These are phyloP conservation scores for Salmacisia buchloeana DNA, from an alignment of 1,284 basidiomycete genomes.

Conservation along the genomic window DNA sequence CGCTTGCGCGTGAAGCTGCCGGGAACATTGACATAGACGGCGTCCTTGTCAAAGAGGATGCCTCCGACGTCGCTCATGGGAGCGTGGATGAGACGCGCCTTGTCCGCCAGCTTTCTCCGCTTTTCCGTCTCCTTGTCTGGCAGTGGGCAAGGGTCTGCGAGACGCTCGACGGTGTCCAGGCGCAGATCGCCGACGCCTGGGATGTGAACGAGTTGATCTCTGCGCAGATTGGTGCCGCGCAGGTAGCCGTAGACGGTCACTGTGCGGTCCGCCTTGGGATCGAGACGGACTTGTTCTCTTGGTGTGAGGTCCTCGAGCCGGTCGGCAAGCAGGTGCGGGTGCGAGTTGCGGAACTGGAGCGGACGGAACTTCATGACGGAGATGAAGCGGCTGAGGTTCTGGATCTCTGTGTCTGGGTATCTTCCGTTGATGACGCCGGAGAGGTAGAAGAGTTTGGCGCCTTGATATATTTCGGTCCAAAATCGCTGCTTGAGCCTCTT, in stretches of 20 bases:
- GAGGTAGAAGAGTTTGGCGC: slow-evolving; percentile 96
- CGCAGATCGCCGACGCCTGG: slow-evolving; percentile 83
- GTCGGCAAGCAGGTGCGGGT: slow-evolving; percentile 94
- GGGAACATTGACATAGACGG: slow-evolving; percentile 94
- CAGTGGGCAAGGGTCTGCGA: slow-evolving; percentile 89
- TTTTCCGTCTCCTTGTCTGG: slow-evolving; percentile 90
- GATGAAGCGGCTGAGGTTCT: slow-evolving; percentile 87
- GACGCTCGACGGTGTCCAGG: slow-evolving; percentile 67
- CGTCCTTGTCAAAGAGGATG: slow-evolving; percentile 95
- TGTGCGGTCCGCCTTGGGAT: slow-evolving; percentile 82
- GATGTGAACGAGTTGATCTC: slow-evolving; percentile 79
- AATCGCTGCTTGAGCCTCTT: slow-evolving; percentile 97
- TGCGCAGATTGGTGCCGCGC: slow-evolving; percentile 56
- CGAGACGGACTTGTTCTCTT: slow-evolving; percentile 71
- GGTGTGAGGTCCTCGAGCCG: slow-evolving; percentile 91
- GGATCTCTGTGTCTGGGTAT: slow-evolving; percentile 93
- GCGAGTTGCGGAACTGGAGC: slow-evolving; percentile 86
- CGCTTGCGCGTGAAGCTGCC: slow-evolving; percentile 72
- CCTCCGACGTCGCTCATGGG: slow-evolving; percentile 99
- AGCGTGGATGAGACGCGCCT: slow-evolving; percentile 90
- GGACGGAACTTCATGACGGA: slow-evolving; percentile 98
- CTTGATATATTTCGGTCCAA: slow-evolving; percentile 99
- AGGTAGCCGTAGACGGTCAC: slow-evolving; percentile 94
- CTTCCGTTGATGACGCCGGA: slow-evolving; percentile 96
- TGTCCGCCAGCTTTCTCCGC: slow-evolving; percentile 84